Evolutionary conservation across 1,284 basidiomycete species (phyloP), one percentile per base, ranked within the genome.

Genomic region (Naganishia sp.): DNA sequence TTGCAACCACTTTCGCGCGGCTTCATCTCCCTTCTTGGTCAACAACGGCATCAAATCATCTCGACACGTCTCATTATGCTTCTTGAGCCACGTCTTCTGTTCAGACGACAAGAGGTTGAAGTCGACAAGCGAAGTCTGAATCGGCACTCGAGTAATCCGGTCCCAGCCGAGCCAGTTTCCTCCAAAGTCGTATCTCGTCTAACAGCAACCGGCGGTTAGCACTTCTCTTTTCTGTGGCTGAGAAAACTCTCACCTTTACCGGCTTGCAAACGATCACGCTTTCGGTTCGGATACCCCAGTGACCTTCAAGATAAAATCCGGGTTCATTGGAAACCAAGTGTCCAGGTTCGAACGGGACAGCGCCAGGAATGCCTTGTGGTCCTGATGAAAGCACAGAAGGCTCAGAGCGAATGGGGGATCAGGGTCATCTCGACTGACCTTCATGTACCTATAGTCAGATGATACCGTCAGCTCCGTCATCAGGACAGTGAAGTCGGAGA

Each of bases 251-350:
- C 72, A 89, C 88, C 82, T 83, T 84, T 55, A 90, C 85, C 59
- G 84, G 84, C 69, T 85, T 84, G 46, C 92, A 89, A 43, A 84
- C 81, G 54, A 92, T 82, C 11, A 90, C 88, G 66, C 88, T 91
- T 80, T 97, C 94, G 61, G 94, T 90, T 6, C 94, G 85, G 75
- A 97, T 88, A 16, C 94, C 94, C 84, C 87, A 97, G 72, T 87
- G 84, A 18, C 88, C 89, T 68, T 89, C 88, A 53, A 88, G 84
- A 80, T 95, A 81, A 72, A 81, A 84, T 1, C 83, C 82, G 0
- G 83, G 83, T 73, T 84, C 80, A 63, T 90, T 90, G 70, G 92
- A 93, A 66, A 94, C 86, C 70, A 94, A 88, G 77, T 94, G 87
- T 7, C 92, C 92, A n/a, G 87, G 86, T 54, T 84, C 82, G 21